These are phyloP conservation scores for Fraxinus pennsylvanica DNA, from an alignment of 257 asterid genomes.

Conservation along the genomic window DNA sequence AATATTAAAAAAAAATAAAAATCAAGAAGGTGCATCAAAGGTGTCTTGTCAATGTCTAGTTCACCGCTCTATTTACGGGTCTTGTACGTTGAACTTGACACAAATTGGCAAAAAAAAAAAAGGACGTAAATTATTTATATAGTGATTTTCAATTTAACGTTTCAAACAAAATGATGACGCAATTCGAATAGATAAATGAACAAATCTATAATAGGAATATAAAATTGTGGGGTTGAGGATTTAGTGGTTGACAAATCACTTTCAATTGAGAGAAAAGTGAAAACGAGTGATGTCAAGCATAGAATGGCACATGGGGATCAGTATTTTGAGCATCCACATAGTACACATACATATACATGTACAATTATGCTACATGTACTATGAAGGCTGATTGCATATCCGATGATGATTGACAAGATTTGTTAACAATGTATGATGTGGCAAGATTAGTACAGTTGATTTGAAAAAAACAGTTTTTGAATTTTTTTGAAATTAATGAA, in stretches of 20 bases:
- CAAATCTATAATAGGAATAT: background rate
- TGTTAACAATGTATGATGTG: too few relatives aligned
- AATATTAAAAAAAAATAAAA: background rate
- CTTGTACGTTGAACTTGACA: background rate
- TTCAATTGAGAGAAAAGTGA: conserved; percentile 35
- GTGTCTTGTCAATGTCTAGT: background rate
- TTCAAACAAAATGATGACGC: background rate
- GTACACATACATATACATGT: too few relatives aligned
- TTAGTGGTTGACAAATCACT: conserved; percentile 57
- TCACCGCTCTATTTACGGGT: background rate
- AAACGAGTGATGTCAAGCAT: conserved; percentile 46
- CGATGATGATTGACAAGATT: too few relatives aligned
- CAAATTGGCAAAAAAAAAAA: background rate
- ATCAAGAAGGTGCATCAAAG: background rate
- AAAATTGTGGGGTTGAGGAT: conserved; percentile 7
- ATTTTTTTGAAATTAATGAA: too few relatives aligned
- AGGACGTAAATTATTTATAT: background rate
- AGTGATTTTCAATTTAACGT: background rate
- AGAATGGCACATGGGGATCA: conserved; percentile 59
- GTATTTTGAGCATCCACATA: conserved; percentile 14
- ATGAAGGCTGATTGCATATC: too few relatives aligned
- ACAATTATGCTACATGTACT: too few relatives aligned
- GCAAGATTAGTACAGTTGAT: too few relatives aligned
- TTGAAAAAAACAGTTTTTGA: too few relatives aligned
- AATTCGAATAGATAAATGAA: background rate